phyloP scores from a whole-genome alignment of 306 rosid species.

The Comarum palustre region DNA sequence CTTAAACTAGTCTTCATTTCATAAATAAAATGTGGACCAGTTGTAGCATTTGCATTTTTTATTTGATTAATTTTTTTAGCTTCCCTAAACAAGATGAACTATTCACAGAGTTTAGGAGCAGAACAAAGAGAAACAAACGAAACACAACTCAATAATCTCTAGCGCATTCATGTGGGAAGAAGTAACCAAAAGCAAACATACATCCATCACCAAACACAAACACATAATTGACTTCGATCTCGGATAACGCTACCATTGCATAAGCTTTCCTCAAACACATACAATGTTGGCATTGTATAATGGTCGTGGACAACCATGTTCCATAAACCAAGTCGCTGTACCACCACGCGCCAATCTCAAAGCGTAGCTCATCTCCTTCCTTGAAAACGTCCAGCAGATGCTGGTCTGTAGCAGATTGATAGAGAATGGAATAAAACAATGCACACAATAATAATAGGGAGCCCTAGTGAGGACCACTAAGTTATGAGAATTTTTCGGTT shows the following conservation, averaged over 20 bases:
- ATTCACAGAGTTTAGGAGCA: background rate
- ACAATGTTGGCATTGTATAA: background rate
- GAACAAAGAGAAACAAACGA: background rate
- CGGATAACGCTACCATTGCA: background rate
- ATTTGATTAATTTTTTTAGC: too few relatives aligned
- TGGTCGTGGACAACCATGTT: conserved; percentile 10
- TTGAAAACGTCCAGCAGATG: background rate
- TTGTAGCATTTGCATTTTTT: too few relatives aligned
- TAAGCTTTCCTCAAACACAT: background rate
- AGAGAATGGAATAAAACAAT: background rate
- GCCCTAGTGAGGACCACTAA: too few relatives aligned
- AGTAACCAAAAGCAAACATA: background rate
- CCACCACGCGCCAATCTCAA: background rate
- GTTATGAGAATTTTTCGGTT: too few relatives aligned
- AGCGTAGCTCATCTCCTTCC: background rate
- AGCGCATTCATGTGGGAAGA: background rate
- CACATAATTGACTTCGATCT: background rate
- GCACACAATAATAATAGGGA: background rate
- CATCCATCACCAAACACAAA: background rate
- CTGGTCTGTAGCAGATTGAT: background rate
- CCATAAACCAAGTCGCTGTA: background rate
- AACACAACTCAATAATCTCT: background rate
- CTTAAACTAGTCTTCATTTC: too few relatives aligned
- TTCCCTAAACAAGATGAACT: background rate
- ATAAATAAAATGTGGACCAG: too few relatives aligned